A percentile compares a stretch with the other conserved stretches of the same genome.
These are phyloP conservation scores for Blastobotrys petasosporus DNA, from an alignment of 1,139 yeast genomes.

Conservation along the genomic window DNA sequence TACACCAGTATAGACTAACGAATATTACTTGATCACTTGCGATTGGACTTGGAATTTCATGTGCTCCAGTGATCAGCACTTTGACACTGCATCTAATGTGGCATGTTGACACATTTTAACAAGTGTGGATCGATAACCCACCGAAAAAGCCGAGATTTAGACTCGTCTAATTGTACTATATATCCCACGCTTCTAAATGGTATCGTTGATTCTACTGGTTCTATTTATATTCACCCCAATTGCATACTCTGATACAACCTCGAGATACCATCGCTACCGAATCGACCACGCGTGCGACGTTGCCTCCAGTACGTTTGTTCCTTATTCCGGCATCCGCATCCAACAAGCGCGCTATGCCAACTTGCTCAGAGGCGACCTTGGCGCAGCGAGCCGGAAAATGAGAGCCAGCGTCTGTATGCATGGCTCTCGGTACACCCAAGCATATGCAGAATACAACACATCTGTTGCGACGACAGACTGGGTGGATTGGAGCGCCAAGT, in stretches of 20 bases:
- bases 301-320: conserved; percentile 20
- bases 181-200: too few relatives aligned
- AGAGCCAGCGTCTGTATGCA: conserved; percentile 18
- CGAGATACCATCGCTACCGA: conserved; percentile 19
- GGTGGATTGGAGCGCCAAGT: conserved; percentile 19
- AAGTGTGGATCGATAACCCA: too few relatives aligned
- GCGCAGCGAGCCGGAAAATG: conserved; percentile 2
- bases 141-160: too few relatives aligned
- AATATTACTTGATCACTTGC: too few relatives aligned
- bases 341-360: conserved; percentile 12
- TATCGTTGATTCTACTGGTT: background rate
- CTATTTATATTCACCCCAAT: background rate
- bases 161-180: too few relatives aligned
- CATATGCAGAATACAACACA: conserved; percentile 8
- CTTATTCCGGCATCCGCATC: conserved; percentile 25
- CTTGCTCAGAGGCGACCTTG: background rate
- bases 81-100: too few relatives aligned
- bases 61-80: too few relatives aligned
- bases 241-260: conserved; percentile 7
- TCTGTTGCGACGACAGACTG: conserved; percentile 6
- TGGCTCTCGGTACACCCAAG: conserved; percentile 18
- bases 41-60: too few relatives aligned
- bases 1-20: too few relatives aligned
- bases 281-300: conserved; percentile 22
- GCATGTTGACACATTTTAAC: too few relatives aligned